Percentiles rank a stretch among this genome's conserved stretches.
phyloP scores from a whole-genome alignment of 2,329 filamentous ascomycete species.

The Xylariales sp. region DNA sequence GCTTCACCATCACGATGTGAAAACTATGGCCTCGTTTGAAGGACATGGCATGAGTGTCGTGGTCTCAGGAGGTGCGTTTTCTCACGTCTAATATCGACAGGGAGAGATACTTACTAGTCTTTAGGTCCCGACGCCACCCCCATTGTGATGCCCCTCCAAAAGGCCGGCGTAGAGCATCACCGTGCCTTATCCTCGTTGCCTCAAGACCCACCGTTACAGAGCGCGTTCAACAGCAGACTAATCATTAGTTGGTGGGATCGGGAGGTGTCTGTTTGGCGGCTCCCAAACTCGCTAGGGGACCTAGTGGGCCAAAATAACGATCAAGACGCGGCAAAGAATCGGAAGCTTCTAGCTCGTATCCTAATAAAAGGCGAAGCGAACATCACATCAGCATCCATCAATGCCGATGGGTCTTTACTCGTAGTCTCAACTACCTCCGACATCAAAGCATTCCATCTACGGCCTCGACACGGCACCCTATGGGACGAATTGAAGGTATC shows the following conservation, averaged over 20 bases:
- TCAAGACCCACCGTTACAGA: slow-evolving; percentile 78
- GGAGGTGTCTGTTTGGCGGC: slow-evolving; percentile 84
- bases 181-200: slow-evolving; percentile 85
- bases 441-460: slow-evolving; percentile 81
- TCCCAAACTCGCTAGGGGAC: slow-evolving; percentile 60
- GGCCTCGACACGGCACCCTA: slow-evolving; percentile 61
- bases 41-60: slow-evolving; percentile 84
- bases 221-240: slow-evolving; percentile 78
- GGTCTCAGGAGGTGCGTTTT: slow-evolving; percentile 82
- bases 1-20: slow-evolving; percentile 94
- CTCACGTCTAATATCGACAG: background rate
- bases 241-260: slow-evolving; percentile 93
- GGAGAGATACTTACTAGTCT: slow-evolving; percentile 47
- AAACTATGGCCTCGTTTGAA: slow-evolving; percentile 92
- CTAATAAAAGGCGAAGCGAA: slow-evolving; percentile 80
- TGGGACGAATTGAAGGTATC: slow-evolving; percentile 75
- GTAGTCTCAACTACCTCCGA: slow-evolving; percentile 79
- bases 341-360: slow-evolving; percentile 76
- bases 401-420: slow-evolving; percentile 76
- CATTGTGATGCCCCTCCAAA: slow-evolving; percentile 81
- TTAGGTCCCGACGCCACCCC: slow-evolving; percentile 86
- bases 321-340: slow-evolving; percentile 62
- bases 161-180: slow-evolving; percentile 83
- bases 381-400: slow-evolving; percentile 80
- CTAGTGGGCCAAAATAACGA: slow-evolving; percentile 58